phyloP scores from a whole-genome alignment of 805 yeast genomes.

The Jamesozyma hellenica region DNA sequence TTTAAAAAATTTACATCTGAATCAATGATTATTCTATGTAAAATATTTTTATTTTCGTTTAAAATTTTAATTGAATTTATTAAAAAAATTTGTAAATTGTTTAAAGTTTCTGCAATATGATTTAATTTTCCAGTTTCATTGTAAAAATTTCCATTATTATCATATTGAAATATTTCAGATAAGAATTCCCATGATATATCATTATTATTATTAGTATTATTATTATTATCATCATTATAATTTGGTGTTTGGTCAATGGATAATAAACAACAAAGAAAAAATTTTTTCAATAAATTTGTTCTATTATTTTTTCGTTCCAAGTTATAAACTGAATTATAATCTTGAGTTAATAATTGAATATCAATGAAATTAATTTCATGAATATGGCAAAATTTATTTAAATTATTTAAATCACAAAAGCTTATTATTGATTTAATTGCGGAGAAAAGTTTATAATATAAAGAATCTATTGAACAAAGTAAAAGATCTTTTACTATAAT shows the following conservation, averaged over 20 bases:
- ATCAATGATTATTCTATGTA: not conserved
- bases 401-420: slow-evolving; percentile 25
- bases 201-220: not conserved
- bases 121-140: not conserved
- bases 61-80: not conserved
- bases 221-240: not conserved
- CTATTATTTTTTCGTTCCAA: slow-evolving; percentile 29
- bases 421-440: slow-evolving; percentile 23
- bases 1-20: not conserved
- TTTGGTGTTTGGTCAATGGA: slow-evolving; percentile 17
- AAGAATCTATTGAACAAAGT: slow-evolving; percentile 23
- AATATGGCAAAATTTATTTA: slow-evolving; percentile 36
- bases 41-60: not conserved
- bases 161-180: no score
- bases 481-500: slow-evolving; percentile 24
- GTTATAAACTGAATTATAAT: slow-evolving; percentile 8
- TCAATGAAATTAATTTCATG: slow-evolving; percentile 32
- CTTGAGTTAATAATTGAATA: slow-evolving; percentile 16
- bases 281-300: slow-evolving; percentile 33
- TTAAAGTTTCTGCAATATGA: not conserved
- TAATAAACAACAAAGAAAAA: slow-evolving; percentile 35
- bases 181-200: not conserved
- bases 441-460: slow-evolving; percentile 20
- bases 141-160: not conserved
- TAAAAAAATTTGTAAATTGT: not conserved